A percentile compares a stretch with the other conserved stretches of the same genome.
Evolutionary conservation across 306 rosid genomes (phyloP).

Genomic region (Hippophae tibetana): DNA sequence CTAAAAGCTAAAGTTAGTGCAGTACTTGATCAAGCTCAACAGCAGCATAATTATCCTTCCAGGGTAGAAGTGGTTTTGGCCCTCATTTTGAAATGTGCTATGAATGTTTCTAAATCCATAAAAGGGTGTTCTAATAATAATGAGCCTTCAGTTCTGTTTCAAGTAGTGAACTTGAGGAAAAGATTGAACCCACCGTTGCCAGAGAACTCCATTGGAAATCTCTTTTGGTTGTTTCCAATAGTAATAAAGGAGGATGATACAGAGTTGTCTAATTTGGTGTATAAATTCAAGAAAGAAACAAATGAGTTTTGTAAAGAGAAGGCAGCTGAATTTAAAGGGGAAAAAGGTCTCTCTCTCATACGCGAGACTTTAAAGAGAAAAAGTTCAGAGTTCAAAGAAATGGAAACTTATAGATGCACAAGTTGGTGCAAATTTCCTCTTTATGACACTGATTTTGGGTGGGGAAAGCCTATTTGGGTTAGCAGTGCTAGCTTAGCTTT

Average conservation of each 20-base stretch:
- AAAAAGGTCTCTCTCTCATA: neutral
- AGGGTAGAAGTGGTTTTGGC: constrained; percentile 6
- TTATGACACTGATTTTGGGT: constrained; percentile 10
- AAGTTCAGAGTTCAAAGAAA: neutral
- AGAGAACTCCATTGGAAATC: neutral
- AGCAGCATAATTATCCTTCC: neutral
- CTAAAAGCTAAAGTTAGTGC: neutral
- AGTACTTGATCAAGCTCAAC: neutral
- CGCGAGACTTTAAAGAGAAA: neutral
- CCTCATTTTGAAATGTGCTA: constrained; percentile 4
- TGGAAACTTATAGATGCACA: neutral
- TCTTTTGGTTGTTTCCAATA: neutral
- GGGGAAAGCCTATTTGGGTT: constrained; percentile 13
- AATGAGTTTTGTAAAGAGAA: neutral
- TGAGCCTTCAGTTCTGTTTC: neutral
- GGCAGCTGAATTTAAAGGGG: neutral
- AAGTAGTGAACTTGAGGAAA: constrained; percentile 1
- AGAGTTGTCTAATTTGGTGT: neutral
- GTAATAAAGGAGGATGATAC: neutral
- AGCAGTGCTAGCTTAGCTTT: neutral
- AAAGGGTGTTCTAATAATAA: neutral
- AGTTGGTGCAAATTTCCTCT: constrained; percentile 9
- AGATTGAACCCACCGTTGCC: constrained; percentile 3
- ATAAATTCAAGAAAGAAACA: neutral
- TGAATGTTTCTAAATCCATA: neutral